Evolutionary conservation across 345 rosid genomes (phyloP), one percentile per base, ranked within the genome.

Genomic region (Salix brachista): DNA sequence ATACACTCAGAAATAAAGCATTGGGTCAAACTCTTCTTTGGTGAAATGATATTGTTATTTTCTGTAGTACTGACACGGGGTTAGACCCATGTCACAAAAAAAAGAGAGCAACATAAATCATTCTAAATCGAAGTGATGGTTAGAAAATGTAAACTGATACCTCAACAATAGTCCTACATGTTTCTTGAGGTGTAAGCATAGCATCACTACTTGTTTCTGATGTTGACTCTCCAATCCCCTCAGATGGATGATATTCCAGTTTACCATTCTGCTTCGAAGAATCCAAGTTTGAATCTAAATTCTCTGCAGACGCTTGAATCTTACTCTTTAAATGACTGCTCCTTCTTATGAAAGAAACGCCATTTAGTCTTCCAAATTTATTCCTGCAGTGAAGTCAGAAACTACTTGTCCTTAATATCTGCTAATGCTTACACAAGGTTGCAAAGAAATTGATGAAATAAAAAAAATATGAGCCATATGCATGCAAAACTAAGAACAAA

Each of bases 151-250:
- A 81, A 81, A 75, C 72, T 84, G 73, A 88, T 91, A 96, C 99
- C 99, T 96, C 96, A 14, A 92, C 89, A 71, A 92, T 80, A 19
- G 98, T 93, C 88, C 97, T 86, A 60, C 90, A 79, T 65, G 88
- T 91, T 88, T 96, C 98, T 48, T 91, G 88, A 74, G 91, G 81
- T 2, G 97, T 82, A 72, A 91, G 98, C 76, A 80, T 82, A 23
- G 87, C 88, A 48, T 86, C 92, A 69, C 71, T 87, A 32, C 70
- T 65, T 62, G 68, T 86, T 58, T 79, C 80, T 23, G 89, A 85
- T 4, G 75, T 76, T 25, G 88, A 80, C 67, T 84, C 89, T 14
- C 85, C 87, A 58, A 96, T 84, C 26, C 92, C 97, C 89, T 96
- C 99, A 72, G 85, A 91, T 1, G 98, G 98, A 84, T 96, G 98